Conservation (phyloP, 2,329 filamentous ascomycete species). For the Cladosporium phlei region DNA sequence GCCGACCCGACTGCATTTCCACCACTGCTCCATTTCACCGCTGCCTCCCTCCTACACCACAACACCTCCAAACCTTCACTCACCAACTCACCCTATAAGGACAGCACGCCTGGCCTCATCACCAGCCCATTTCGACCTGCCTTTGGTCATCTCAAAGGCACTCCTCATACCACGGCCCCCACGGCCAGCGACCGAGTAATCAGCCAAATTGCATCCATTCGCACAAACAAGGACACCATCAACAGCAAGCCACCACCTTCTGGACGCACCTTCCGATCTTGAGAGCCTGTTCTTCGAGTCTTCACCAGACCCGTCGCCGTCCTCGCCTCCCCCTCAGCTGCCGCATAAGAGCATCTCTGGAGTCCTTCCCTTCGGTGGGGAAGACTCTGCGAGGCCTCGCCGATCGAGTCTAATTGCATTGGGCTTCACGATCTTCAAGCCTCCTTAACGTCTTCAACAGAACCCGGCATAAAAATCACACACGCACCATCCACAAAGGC, state of each 20-base stretch:
- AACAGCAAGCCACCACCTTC: constrained; percentile 42
- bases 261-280: constrained; percentile 34
- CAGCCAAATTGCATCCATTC: constrained; percentile 44
- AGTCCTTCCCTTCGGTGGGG: constrained; percentile 99
- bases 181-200: constrained; percentile 39
- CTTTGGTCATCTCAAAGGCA: constrained; percentile 40
- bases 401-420: constrained; percentile 61
- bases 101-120: no score
- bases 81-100: no score
- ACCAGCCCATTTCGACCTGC: constrained; percentile 22
- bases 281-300: constrained; percentile 41
- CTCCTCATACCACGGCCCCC: constrained; percentile 39
- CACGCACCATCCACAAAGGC: constrained; percentile 40
- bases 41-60: no score
- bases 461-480: not conserved
- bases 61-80: no score
- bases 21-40: no score
- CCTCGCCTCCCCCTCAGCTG: constrained; percentile 73
- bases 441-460: constrained; percentile 68
- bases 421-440: constrained; percentile 90
- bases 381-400: constrained; percentile 99
- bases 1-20: no score
- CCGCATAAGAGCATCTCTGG: constrained; percentile 98
- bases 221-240: constrained; percentile 37
- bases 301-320: constrained; percentile 45